phyloP scores from a whole-genome alignment of 208 protist genomes.

The Perkinsela sp. region DNA sequence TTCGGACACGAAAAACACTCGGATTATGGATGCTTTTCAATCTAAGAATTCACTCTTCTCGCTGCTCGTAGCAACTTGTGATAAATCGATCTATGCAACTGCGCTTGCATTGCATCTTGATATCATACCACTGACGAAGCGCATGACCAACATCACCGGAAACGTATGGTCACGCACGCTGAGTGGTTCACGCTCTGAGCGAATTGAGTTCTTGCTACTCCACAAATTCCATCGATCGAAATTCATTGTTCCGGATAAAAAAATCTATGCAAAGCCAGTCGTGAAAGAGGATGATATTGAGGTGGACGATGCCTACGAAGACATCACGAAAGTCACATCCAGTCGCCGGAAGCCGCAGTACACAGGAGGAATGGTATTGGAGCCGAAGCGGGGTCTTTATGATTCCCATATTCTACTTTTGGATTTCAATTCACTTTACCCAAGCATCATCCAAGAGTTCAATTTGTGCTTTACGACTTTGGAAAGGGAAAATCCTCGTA shows the following conservation, averaged over 20 bases:
- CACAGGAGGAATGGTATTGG: slow-evolving; percentile 75
- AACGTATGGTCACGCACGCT: slow-evolving; percentile 84
- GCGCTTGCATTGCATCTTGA: slow-evolving; percentile 67
- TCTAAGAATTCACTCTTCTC: slow-evolving; percentile 13
- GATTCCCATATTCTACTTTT: slow-evolving; percentile 92
- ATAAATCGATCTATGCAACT: slow-evolving; percentile 38
- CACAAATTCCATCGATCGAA: slow-evolving; percentile 78
- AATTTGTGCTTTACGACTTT: slow-evolving; percentile 99
- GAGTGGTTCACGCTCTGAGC: slow-evolving; percentile 70
- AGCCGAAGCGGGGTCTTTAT: slow-evolving; percentile 92
- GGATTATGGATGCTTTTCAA: not conserved
- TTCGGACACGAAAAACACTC: not conserved
- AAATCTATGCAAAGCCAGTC: slow-evolving; percentile 12
- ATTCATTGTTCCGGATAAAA: slow-evolving; percentile 80
- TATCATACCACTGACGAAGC: slow-evolving; percentile 85
- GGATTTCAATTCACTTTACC: slow-evolving; percentile 99
- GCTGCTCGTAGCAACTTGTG: slow-evolving; percentile 22
- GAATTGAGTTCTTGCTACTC: slow-evolving; percentile 93
- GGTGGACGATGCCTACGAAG: slow-evolving; percentile 14
- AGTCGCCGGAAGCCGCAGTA: slow-evolving; percentile 43
- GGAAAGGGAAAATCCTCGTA: no score
- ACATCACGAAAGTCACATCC: slow-evolving; percentile 6
- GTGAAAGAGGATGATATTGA: slow-evolving; percentile 11
- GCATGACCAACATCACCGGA: slow-evolving; percentile 79
- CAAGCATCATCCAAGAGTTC: slow-evolving; percentile 98